Percentiles rank a stretch among this genome's conserved stretches.
Conservation (phyloP, 306 rosid genomes). For the Quercus aquifolioides region DNA sequence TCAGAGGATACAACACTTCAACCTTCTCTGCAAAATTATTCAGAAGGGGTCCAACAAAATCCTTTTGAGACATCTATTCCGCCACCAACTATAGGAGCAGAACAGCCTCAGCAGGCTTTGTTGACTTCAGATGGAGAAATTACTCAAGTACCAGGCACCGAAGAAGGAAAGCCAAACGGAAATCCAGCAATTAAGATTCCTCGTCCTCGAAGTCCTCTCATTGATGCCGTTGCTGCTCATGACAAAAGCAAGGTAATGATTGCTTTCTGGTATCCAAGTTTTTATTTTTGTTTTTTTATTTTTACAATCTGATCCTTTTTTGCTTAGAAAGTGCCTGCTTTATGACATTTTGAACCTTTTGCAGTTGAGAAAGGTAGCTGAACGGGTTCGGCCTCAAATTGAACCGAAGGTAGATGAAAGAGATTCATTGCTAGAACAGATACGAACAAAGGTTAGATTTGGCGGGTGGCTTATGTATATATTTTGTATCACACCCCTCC, state of each 20-base stretch:
- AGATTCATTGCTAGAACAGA: conserved; percentile 77
- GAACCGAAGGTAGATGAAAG: conserved; percentile 75
- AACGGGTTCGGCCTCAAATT: conserved; percentile 61
- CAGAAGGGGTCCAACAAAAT: conserved; percentile 37
- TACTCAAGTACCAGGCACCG: conserved; percentile 29
- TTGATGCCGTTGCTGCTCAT: conserved; percentile 74
- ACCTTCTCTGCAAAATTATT: conserved; percentile 25
- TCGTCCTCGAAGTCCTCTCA: conserved; percentile 69
- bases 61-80: conserved; percentile 26
- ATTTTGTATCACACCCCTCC: background rate
- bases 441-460: conserved; percentile 78
- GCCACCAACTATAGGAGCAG: conserved; percentile 28
- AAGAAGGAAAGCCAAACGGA: conserved; percentile 44
- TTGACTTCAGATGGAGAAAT: conserved; percentile 44
- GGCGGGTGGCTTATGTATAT: background rate
- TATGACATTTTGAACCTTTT: conserved; percentile 24
- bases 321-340: conserved; percentile 22
- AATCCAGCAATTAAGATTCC: conserved; percentile 53
- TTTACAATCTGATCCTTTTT: conserved; percentile 3
- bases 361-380: conserved; percentile 88
- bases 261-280: conserved; percentile 13
- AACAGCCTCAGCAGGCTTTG: conserved; percentile 36
- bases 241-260: conserved; percentile 87
- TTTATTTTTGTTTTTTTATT: conserved; percentile 1
- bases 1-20: conserved; percentile 33